phyloP scores from a whole-genome alignment of 805 yeast genomes.

The Ogataea nonfermentans region DNA sequence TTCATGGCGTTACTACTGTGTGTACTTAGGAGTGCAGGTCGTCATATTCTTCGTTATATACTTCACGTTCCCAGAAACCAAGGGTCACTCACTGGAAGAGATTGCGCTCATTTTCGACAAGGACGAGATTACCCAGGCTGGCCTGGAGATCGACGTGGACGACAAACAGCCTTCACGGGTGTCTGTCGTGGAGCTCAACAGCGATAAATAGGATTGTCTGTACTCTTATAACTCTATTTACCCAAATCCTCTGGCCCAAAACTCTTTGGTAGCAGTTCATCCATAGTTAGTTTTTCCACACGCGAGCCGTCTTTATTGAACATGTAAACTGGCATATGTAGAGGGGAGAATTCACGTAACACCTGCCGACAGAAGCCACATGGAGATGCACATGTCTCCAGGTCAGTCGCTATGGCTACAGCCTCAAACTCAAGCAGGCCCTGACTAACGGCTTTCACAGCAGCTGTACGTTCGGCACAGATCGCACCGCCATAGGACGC shows the following conservation, averaged over 20 bases:
- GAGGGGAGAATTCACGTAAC: slow-evolving; percentile 71
- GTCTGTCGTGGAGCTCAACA: neutral
- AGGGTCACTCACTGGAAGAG: slow-evolving; percentile 58
- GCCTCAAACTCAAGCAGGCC: slow-evolving; percentile 50
- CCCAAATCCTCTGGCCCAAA: slow-evolving; percentile 78
- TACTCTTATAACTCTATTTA: too few species aligned
- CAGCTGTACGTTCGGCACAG: slow-evolving; percentile 75
- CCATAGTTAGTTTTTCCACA: slow-evolving; percentile 46
- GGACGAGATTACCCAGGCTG: slow-evolving; percentile 26
- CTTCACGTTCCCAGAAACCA: slow-evolving; percentile 61
- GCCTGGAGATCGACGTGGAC: slow-evolving; percentile 7
- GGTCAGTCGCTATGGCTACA: slow-evolving; percentile 66
- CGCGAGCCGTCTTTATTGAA: slow-evolving; percentile 52
- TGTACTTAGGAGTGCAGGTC: slow-evolving; percentile 31
- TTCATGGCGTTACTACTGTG: slow-evolving; percentile 38
- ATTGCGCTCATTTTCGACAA: slow-evolving; percentile 55
- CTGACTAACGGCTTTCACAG: slow-evolving; percentile 49
- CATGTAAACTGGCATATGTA: slow-evolving; percentile 60
- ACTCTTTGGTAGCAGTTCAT: slow-evolving; percentile 73
- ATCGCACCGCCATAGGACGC: slow-evolving; percentile 81
- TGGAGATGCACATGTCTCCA: slow-evolving; percentile 64
- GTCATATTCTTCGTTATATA: slow-evolving; percentile 23
- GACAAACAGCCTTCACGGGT: slow-evolving; percentile 5
- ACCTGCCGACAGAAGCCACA: slow-evolving; percentile 95
- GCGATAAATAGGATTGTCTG: slow-evolving; percentile 1